Evolutionary conservation across 352 stramenopile species (phyloP).

Genomic region (Phytophthora meadii): DNA sequence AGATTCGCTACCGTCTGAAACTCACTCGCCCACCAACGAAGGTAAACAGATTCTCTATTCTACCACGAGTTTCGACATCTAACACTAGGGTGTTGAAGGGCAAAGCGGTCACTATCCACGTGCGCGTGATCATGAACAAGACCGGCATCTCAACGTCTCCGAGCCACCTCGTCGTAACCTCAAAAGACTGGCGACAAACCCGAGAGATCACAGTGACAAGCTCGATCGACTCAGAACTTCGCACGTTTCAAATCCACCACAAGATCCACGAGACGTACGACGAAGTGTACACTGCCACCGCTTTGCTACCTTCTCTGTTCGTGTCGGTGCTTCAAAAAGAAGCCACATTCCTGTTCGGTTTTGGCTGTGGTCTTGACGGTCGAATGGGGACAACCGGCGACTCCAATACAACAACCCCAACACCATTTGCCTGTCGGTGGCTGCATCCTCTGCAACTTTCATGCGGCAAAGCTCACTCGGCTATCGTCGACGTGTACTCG

Average conservation of each 20-base stretch:
- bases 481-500: constrained; percentile 77
- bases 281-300: constrained; percentile 51
- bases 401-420: constrained; percentile 53
- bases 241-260: constrained; percentile 79
- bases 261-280: constrained; percentile 68
- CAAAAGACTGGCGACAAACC: constrained; percentile 58
- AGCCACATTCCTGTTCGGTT: constrained; percentile 75
- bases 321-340: constrained; percentile 77
- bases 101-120: constrained; percentile 67
- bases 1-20: constrained; percentile 71
- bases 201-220: constrained; percentile 54
- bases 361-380: constrained; percentile 65
- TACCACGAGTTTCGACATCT: no score
- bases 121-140: constrained; percentile 72
- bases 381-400: constrained; percentile 60
- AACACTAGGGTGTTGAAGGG: constrained; percentile 24
- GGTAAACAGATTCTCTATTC: constrained; percentile 19
- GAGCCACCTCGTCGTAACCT: constrained; percentile 57
- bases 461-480: constrained; percentile 71
- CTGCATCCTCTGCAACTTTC: constrained; percentile 73
- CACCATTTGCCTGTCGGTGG: constrained; percentile 67
- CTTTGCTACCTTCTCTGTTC: constrained; percentile 66
- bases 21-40: constrained; percentile 56
- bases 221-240: constrained; percentile 56
- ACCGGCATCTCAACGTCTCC: constrained; percentile 57